Percentiles rank a stretch among this genome's conserved stretches.
phyloP scores from a whole-genome alignment of 352 stramenopile species.

The Phytophthora quininea region DNA sequence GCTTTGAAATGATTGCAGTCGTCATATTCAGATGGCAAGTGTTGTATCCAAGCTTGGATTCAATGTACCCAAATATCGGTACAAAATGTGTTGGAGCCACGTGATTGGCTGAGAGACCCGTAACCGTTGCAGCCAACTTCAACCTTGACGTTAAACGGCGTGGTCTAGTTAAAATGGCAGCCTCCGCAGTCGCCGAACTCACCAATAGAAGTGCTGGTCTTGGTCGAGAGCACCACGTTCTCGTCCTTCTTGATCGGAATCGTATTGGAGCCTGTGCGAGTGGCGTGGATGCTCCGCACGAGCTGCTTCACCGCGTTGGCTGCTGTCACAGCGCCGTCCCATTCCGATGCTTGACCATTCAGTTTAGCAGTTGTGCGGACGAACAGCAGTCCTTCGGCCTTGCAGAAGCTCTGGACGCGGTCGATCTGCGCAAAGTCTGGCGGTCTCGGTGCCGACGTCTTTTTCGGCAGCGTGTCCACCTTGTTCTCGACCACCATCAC shows the following conservation, averaged over 20 bases:
- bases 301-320: constrained; percentile 60
- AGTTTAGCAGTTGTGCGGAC: constrained; percentile 65
- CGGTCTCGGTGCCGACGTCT: constrained; percentile 4
- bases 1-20: too few relatives aligned
- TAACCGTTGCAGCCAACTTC: too few relatives aligned
- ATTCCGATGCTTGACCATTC: constrained; percentile 63
- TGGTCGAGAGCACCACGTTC: constrained; percentile 16
- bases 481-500: constrained; percentile 94
- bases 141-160: too few relatives aligned
- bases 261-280: background rate
- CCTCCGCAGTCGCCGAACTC: constrained; percentile 19
- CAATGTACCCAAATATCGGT: background rate
- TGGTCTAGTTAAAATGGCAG: constrained; percentile 17
- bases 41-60: background rate
- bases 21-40: background rate
- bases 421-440: constrained; percentile 51
- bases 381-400: constrained; percentile 66
- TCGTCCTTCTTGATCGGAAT: background rate
- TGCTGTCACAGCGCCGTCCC: constrained; percentile 52
- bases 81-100: background rate
- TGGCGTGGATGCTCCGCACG: constrained; percentile 66
- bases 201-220: constrained; percentile 1
- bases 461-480: constrained; percentile 65
- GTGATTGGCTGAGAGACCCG: background rate
- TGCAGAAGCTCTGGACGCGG: constrained; percentile 58